These are phyloP conservation scores for Exophiala lecanii-corni DNA, from an alignment of 2,329 filamentous ascomycete genomes.

Conservation along the genomic window DNA sequence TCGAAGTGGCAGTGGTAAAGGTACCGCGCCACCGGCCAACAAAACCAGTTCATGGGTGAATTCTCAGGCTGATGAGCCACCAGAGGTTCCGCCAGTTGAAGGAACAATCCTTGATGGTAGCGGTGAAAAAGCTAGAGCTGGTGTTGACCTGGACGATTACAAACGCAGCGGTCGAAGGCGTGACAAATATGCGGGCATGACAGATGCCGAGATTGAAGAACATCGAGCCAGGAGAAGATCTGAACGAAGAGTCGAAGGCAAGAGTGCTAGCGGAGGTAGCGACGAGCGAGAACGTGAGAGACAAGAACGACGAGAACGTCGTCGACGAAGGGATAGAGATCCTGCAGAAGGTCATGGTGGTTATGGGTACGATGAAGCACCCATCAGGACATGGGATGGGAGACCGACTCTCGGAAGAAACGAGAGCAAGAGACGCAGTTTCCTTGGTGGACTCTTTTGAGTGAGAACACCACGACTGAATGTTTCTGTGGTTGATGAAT, in stretches of 20 bases:
- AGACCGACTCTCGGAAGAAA: conserved; percentile 20
- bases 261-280: conserved; percentile 24
- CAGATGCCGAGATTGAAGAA: conserved; percentile 38
- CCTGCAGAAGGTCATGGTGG: conserved; percentile 11
- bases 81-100: conserved; percentile 43
- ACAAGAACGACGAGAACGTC: conserved; percentile 14
- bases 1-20: conserved; percentile 28
- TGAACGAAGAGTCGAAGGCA: conserved; percentile 18
- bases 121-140: conserved; percentile 27
- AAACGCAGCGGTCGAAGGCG: conserved; percentile 36
- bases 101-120: conserved; percentile 42
- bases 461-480: background rate
- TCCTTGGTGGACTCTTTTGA: conserved; percentile 25
- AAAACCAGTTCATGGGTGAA: conserved; percentile 50
- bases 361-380: conserved; percentile 26
- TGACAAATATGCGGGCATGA: conserved; percentile 37
- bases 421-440: conserved; percentile 26
- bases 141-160: conserved; percentile 16
- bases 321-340: conserved; percentile 15
- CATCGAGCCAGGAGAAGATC: conserved; percentile 28
- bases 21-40: conserved; percentile 31
- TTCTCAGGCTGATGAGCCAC: conserved; percentile 44
- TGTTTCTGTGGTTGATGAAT: too few relatives aligned
- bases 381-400: conserved; percentile 25
- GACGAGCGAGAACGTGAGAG: conserved; percentile 17